Base-by-base conservation (phyloP, 345 rosid genomes). In the Eucalyptus pumila region DNA sequence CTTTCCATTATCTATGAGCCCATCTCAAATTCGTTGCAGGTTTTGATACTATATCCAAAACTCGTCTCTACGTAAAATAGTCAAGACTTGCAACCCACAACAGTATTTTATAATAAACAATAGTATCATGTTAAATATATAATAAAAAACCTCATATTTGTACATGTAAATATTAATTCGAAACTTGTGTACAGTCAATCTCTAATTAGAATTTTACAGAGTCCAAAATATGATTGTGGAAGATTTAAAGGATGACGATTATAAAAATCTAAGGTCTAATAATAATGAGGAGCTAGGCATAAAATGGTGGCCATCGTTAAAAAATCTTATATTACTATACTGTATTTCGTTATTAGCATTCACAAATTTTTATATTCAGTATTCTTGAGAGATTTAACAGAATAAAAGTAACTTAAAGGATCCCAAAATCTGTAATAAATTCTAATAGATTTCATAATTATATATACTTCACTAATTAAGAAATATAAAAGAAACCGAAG, bases 351-450 rank as follows among this genome's bases (percentile, higher is more conserved):
- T 65, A 65, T n/a, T 14, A n/a, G 6, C 37, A 65, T 65, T 65
- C 37, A 4, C 37, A 3, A 65, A n/a, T 65, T 65, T 30, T n/a
- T n/a, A 14, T 27, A 62, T 12, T 96, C 96, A 32, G 99, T 49
- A 97, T 92, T 85, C 89, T 97, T 7, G 98, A 97, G 14, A 65
- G 40, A 65, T 65, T 8, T 65, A n/a, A 32, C 12, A 32, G 3
- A 67, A 32, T 67, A 67, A n/a, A 32, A n/a, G 40, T 67, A 67
- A 67, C 80, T 67, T 67, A 32, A 32, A 67, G 37, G 8, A 67
- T 14, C 23, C 23, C 11, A 67, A 15, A 67, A 67, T 67, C 40
- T 67, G 11, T 67, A 67, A 67, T 67, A 67, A 15, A 67, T 67
- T 34, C 76, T 2, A 65, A n/a, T 65, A n/a, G 21, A 65, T 16